Conservation (phyloP, 805 yeast genomes). For the Monosporozyma servazzii region DNA sequence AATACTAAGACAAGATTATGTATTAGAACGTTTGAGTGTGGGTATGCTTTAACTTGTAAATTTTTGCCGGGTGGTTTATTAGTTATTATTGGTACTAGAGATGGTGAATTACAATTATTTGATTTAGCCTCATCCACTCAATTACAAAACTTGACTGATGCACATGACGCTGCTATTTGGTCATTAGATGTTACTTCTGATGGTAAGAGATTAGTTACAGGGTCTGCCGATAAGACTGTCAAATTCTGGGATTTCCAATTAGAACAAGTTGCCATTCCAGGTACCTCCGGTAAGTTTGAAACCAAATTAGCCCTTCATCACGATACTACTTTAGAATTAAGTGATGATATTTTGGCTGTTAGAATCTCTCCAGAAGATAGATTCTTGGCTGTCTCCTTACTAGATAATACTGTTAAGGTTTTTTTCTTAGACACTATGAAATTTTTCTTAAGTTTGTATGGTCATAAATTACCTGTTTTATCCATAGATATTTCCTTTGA, state of each 20-base stretch:
- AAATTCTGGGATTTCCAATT: conserved; percentile 83
- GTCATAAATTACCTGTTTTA: conserved; percentile 92
- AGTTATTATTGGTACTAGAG: conserved; percentile 79
- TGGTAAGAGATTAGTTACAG: conserved; percentile 79
- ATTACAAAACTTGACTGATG: conserved; percentile 59
- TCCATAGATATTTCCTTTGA: conserved; percentile 87
- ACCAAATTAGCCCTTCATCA: conserved; percentile 56
- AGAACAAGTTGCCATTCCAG: conserved; percentile 60
- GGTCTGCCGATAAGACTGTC: conserved; percentile 85
- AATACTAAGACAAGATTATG: conserved; percentile 65
- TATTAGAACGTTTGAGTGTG: conserved; percentile 79
- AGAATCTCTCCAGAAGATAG: conserved; percentile 72
- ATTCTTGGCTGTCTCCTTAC: conserved; percentile 69
- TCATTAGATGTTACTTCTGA: conserved; percentile 78
- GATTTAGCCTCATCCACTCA: conserved; percentile 78
- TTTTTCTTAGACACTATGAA: conserved; percentile 81
- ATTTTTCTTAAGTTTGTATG: conserved; percentile 81
- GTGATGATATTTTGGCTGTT: conserved; percentile 77
- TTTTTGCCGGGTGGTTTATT: conserved; percentile 89
- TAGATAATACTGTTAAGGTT: conserved; percentile 93
- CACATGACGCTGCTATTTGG: conserved; percentile 83
- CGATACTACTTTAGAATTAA: conserved; percentile 71
- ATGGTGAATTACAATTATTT: conserved; percentile 74
- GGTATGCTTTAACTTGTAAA: conserved; percentile 70
- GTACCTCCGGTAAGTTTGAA: conserved; percentile 42